A percentile compares a stretch with the other conserved stretches of the same genome.
Conservation (phyloP, 202 grass and related monocot genomes). For the Tripidium arundinaceum region DNA sequence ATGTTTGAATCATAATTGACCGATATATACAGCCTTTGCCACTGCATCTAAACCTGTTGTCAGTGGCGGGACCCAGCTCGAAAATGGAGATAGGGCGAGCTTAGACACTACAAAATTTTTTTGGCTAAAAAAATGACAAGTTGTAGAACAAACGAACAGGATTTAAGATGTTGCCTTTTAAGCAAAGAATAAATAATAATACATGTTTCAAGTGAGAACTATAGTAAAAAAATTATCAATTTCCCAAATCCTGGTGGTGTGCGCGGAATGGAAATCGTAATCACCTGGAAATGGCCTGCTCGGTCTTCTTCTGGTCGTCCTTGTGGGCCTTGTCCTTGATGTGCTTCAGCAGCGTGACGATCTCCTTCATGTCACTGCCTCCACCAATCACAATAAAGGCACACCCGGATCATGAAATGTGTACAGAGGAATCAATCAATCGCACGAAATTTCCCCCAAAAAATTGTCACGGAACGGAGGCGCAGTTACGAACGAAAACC, state of each 20-base stretch:
- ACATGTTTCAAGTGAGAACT: too few species aligned
- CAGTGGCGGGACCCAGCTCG: too few species aligned
- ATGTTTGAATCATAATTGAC: too few species aligned
- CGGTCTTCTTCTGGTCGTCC: conserved; percentile 79
- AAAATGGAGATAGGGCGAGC: too few species aligned
- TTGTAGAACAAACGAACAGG: too few species aligned
- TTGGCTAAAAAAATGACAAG: too few species aligned
- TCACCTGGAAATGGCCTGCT: conserved; percentile 78
- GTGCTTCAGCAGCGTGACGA: conserved; percentile 61
- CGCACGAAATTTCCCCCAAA: background rate
- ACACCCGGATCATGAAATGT: background rate
- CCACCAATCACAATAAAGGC: background rate
- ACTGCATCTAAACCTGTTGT: too few species aligned
- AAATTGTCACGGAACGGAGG: background rate
- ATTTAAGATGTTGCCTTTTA: too few species aligned
- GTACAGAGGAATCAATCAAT: background rate
- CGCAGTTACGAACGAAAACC: conserved; percentile 5
- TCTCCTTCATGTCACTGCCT: conserved; percentile 81
- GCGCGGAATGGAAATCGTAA: background rate
- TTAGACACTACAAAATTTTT: too few species aligned
- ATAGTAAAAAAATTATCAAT: too few species aligned
- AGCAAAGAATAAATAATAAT: too few species aligned
- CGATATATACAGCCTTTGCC: too few species aligned
- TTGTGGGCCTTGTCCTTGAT: conserved; percentile 81
- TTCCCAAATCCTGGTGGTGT: background rate